These are phyloP conservation scores for Clathrospora elynae DNA, from an alignment of 2,329 filamentous ascomycete genomes.

Conservation along the genomic window DNA sequence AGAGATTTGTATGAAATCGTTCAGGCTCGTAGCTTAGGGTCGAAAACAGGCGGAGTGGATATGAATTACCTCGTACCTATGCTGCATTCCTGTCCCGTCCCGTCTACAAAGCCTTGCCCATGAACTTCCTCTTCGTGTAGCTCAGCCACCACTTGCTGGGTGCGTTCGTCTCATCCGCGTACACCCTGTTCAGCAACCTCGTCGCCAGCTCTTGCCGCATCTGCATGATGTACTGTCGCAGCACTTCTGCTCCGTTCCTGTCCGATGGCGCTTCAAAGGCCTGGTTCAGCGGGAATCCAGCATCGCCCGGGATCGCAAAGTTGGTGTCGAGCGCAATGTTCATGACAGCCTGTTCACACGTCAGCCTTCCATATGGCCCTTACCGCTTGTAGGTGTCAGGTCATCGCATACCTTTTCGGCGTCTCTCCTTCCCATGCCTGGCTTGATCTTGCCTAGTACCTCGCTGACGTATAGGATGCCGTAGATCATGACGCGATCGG, in stretches of 20 bases:
- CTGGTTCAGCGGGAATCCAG: constrained; percentile 91
- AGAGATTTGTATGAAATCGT: too few species aligned
- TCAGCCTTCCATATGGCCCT: constrained; percentile 2
- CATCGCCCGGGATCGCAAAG: constrained; percentile 93
- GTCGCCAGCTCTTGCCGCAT: constrained; percentile 88
- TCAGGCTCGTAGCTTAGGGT: background rate
- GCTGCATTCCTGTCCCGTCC: background rate
- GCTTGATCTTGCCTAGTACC: constrained; percentile 84
- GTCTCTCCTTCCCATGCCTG: constrained; percentile 67
- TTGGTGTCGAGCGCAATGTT: constrained; percentile 90
- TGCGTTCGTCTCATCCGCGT: constrained; percentile 69
- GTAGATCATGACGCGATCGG: constrained; percentile 93
- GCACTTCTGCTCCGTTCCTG: constrained; percentile 83
- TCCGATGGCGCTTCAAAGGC: constrained; percentile 90
- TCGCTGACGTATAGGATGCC: constrained; percentile 95
- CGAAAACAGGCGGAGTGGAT: background rate
- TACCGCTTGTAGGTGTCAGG: constrained; percentile 41
- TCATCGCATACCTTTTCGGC: constrained; percentile 63
- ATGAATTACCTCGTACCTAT: background rate
- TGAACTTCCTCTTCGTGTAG: constrained; percentile 99
- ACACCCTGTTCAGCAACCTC: constrained; percentile 83
- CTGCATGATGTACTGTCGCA: constrained; percentile 89
- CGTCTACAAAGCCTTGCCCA: constrained; percentile 73
- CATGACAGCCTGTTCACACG: constrained; percentile 68
- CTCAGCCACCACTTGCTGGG: constrained; percentile 93